Evolutionary conservation across 1,284 basidiomycete genomes (phyloP).

Genomic region (Ceraceosorus bombacis): DNA sequence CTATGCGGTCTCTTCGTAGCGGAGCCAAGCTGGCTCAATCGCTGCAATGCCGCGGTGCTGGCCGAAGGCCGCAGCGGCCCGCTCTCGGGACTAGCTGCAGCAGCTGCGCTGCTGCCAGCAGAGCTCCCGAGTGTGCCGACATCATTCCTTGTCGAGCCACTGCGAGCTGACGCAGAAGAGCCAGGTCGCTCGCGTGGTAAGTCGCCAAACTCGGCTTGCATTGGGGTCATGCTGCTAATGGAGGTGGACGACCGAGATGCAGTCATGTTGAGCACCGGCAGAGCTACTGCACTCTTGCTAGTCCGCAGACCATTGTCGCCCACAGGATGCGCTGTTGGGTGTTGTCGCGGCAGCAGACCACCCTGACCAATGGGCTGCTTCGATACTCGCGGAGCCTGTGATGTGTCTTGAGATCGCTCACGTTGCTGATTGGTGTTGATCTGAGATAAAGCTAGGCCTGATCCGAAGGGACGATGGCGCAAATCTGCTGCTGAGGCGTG

Average conservation of each 20-base stretch:
- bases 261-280: conserved; percentile 53
- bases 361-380: conserved; percentile 16
- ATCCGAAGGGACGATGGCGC: conserved; percentile 5
- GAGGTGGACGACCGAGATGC: conserved; percentile 49
- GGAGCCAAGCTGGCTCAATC: not conserved
- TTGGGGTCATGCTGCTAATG: not conserved
- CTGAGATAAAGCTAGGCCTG: not conserved
- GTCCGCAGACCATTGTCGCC: conserved; percentile 50
- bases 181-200: too few species aligned
- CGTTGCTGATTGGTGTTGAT: not conserved
- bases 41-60: not conserved
- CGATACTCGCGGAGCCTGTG: conserved; percentile 2
- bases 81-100: not conserved
- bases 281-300: conserved; percentile 61
- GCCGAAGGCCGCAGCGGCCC: not conserved
- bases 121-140: not conserved
- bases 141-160: not conserved
- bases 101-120: not conserved
- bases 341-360: conserved; percentile 10
- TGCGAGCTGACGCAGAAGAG: not conserved
- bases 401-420: not conserved
- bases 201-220: not conserved
- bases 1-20: not conserved
- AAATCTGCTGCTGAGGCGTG: conserved; percentile 38
- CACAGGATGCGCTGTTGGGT: conserved; percentile 5